Percentiles rank a stretch among this genome's conserved stretches.
phyloP scores from a whole-genome alignment of 164 flowering plant genomes.

The Piper betle region DNA sequence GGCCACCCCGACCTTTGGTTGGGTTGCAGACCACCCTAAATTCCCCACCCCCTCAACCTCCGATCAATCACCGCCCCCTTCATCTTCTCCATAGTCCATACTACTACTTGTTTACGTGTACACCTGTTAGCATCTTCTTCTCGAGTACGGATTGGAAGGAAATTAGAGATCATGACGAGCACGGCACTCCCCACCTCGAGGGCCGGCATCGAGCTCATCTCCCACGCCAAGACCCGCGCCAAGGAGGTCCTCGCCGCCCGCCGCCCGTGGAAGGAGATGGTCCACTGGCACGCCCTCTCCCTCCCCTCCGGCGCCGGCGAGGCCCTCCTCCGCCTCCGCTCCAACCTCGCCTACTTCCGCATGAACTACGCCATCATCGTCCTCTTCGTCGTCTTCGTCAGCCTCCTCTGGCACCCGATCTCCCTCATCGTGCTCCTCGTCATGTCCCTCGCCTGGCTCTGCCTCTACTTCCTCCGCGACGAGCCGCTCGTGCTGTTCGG shows the following conservation, averaged over 20 bases:
- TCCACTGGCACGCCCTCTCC: conserved; percentile 15
- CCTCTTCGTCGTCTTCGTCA: conserved; percentile 29
- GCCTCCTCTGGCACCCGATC: conserved; percentile 46
- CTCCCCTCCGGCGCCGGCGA: conserved; percentile 18
- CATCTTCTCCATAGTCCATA: neutral
- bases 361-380: conserved; percentile 36
- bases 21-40: too few species aligned
- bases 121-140: neutral
- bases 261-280: conserved; percentile 46
- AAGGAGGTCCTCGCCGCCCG: conserved; percentile 19
- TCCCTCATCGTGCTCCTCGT: conserved; percentile 34
- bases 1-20: too few species aligned
- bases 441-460: conserved; percentile 37
- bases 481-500: conserved; percentile 22
- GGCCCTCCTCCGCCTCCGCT: conserved; percentile 14
- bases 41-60: too few species aligned
- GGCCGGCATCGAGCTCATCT: conserved; percentile 10
- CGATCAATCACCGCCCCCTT: too few species aligned
- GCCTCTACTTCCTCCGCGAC: conserved; percentile 47
- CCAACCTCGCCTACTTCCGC: conserved; percentile 31
- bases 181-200: conserved; percentile 12
- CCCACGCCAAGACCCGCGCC: conserved; percentile 27
- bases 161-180: conserved; percentile 22
- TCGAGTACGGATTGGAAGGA: neutral
- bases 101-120: neutral